Percentiles rank a stretch among this genome's conserved stretches.
These are phyloP conservation scores for Punica granatum DNA, from an alignment of 345 rosid species.

Conservation along the genomic window DNA sequence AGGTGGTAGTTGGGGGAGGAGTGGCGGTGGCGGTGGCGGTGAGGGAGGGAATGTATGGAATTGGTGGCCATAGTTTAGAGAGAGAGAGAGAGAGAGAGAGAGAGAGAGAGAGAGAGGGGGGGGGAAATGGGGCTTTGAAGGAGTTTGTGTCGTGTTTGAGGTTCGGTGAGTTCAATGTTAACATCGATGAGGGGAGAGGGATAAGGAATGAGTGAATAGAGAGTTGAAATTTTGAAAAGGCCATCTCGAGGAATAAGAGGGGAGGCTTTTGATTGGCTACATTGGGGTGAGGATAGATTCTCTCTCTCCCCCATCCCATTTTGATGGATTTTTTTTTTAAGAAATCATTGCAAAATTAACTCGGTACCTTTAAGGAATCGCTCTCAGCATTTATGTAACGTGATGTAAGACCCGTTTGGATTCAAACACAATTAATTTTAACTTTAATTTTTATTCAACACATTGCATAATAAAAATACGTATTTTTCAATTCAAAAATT, in stretches of 20 bases:
- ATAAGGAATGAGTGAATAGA: slow-evolving; percentile 9
- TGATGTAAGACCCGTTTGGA: no score
- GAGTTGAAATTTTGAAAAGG: slow-evolving; percentile 6
- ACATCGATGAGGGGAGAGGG: not conserved
- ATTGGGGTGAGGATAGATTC: slow-evolving; percentile 50
- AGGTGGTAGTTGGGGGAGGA: slow-evolving; percentile 21
- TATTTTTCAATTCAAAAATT: no score
- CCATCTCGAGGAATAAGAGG: slow-evolving; percentile 24
- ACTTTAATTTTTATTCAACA: no score
- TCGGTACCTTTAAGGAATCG: no score
- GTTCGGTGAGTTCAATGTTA: not conserved
- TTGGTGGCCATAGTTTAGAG: slow-evolving; percentile 33
- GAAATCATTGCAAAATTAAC: no score
- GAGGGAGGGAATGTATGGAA: slow-evolving; percentile 34
- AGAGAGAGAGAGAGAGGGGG: not conserved
- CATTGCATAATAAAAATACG: no score
- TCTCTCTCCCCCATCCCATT: slow-evolving; percentile 12
- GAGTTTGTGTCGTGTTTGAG: not conserved
- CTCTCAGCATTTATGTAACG: no score
- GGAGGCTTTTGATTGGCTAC: slow-evolving; percentile 59
- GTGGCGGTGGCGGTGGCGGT: slow-evolving; percentile 18
- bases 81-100: not conserved
- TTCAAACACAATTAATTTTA: no score
- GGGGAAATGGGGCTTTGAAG: not conserved
- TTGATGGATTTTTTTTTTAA: not conserved